Conservation (phyloP, 2,329 filamentous ascomycete genomes). For the Botrytis hyacinthi region DNA sequence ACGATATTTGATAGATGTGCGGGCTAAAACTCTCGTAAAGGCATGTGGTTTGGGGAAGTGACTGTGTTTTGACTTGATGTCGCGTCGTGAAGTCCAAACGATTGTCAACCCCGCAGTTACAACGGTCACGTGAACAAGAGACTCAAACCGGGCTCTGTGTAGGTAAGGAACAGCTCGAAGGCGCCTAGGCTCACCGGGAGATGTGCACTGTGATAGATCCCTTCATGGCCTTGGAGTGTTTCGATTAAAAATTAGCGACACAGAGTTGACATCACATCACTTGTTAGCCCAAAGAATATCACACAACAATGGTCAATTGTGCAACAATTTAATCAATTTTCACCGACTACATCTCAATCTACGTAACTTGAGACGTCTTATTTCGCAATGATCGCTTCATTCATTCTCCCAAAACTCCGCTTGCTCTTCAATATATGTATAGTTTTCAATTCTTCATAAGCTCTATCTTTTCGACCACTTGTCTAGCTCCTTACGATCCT, state of each 20-base stretch:
- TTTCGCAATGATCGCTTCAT: slow-evolving; percentile 11
- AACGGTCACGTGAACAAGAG: neutral
- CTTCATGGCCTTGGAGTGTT: neutral
- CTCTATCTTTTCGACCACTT: slow-evolving; percentile 7
- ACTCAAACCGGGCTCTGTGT: neutral
- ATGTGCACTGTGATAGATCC: neutral
- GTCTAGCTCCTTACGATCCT: slow-evolving; percentile 54
- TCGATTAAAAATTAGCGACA: no score
- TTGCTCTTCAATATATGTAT: slow-evolving; percentile 19
- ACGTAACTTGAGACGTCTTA: slow-evolving; percentile 7
- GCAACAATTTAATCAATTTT: slow-evolving; percentile 21
- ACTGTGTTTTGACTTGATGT: neutral
- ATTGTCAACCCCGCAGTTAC: neutral
- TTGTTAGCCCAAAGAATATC: neutral
- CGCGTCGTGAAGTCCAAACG: neutral
- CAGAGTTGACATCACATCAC: neutral
- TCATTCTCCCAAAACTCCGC: slow-evolving; percentile 12
- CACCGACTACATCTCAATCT: neutral
- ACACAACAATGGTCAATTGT: neutral
- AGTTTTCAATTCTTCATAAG: slow-evolving; percentile 2
- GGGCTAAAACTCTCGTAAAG: neutral
- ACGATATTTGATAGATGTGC: neutral
- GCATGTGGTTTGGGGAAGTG: neutral
- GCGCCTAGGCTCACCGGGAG: neutral
- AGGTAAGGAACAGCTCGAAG: neutral